A percentile compares a stretch with the other conserved stretches of the same genome.
phyloP scores from a whole-genome alignment of 495 filamentous ascomycete genomes.

The Xylaria acuta region DNA sequence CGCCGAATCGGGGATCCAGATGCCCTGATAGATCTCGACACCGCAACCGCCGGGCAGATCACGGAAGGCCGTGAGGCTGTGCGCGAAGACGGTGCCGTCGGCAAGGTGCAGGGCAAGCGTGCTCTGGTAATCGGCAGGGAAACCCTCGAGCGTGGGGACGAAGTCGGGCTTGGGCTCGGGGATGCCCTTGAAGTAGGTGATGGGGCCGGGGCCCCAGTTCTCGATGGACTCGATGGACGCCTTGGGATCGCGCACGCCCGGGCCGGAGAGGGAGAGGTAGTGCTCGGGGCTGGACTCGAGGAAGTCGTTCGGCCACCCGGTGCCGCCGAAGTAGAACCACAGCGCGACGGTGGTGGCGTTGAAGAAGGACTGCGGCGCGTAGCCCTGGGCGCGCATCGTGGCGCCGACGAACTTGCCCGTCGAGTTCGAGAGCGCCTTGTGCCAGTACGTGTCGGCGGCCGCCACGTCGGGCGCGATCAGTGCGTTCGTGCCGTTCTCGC shows the following conservation, averaged over 20 bases:
- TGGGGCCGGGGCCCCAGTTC: constrained; percentile 32
- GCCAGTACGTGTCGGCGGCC: constrained; percentile 31
- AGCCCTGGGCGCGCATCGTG: constrained; percentile 23
- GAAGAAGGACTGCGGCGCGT: constrained; percentile 25
- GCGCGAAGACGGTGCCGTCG: constrained; percentile 28
- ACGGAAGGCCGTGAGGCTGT: constrained; percentile 30
- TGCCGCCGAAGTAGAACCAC: constrained; percentile 31
- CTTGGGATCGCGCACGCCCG: constrained; percentile 22
- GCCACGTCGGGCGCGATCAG: constrained; percentile 31
- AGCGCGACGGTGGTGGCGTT: constrained; percentile 24
- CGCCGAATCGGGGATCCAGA: constrained; percentile 32
- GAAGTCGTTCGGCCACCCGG: constrained; percentile 27
- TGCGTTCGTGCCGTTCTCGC: constrained; percentile 16
- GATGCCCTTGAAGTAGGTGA: constrained; percentile 32
- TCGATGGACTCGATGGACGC: constrained; percentile 31
- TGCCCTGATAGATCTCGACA: constrained; percentile 33
- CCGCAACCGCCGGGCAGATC: constrained; percentile 31
- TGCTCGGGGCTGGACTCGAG: constrained; percentile 33
- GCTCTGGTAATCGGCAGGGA: constrained; percentile 22
- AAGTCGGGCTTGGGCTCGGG: constrained; percentile 28
- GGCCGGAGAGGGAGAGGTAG: constrained; percentile 23
- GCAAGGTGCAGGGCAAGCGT: constrained; percentile 30
- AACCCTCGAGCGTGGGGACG: constrained; percentile 26
- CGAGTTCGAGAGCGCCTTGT: constrained; percentile 24
- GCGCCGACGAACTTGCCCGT: constrained; percentile 23